Base-by-base conservation (phyloP, 2,329 filamentous ascomycete genomes). In the Arachnopeziza araneosa region DNA sequence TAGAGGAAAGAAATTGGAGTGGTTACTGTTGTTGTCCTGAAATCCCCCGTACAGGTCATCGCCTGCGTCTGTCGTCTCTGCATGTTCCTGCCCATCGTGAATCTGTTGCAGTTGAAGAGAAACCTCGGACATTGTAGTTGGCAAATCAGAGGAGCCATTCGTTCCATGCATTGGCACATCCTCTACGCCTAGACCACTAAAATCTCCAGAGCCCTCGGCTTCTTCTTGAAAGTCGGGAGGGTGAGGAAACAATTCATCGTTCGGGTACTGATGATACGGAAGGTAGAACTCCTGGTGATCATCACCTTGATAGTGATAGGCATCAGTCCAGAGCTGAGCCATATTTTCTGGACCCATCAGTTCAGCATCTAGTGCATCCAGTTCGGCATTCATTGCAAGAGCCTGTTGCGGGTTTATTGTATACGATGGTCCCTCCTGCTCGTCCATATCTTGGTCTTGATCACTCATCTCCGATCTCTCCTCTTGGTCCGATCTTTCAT, bases 401-500 rank as follows among this genome's bases (percentile, higher is more conserved):
- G 64, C 62, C 54, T 69, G 63, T 14, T 67, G 64, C 23, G 61
- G 51, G 23, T 64, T 64, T 60, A 65, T 62, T 19, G 56, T 64
- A 54, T 69, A 62, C 24, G 56, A 60, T 26, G 58, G 55, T 24
- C 56, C 68, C 23, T 68, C 69, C 52, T 66, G 68, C 50, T 70
- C 69, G 14, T 67, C 68, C 69, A 71, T 71, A 50, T 70, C 68
- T 57, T 64, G 65, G 56, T 71, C 68, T 53, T 69, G 68, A 50
- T 70, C 67, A 36, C 52, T 59, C 53, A n/a, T 61, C 1, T 62
- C 61, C 24, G 53, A 44, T 36, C 55, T 55, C n/a, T 61, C 55
- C 19, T 63, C 64, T 48, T 56, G 50, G 21, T 61, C 60, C n/a
- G 60, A 48, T 53, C 59, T 60, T 7, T 63, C 63, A 50, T 62